These are phyloP conservation scores for Aspergillus ochraceus DNA, from an alignment of 2,329 filamentous ascomycete genomes.

Conservation along the genomic window DNA sequence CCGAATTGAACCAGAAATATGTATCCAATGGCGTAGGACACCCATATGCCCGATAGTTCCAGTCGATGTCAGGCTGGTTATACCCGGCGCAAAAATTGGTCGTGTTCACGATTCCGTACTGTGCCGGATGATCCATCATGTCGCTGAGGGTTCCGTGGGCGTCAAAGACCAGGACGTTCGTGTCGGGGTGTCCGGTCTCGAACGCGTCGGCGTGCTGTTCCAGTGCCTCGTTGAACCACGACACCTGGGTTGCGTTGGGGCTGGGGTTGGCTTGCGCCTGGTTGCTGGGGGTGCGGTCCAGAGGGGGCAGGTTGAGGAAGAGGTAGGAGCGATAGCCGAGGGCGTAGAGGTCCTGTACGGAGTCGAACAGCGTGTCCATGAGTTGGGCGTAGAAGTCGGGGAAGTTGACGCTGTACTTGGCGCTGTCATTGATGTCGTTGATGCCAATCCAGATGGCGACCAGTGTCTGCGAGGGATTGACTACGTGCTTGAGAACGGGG, in stretches of 20 bases:
- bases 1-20: slow-evolving; percentile 53
- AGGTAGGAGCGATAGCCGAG: slow-evolving; percentile 50
- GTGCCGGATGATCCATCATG: slow-evolving; percentile 43
- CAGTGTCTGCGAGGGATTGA: slow-evolving; percentile 39
- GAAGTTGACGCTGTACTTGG: slow-evolving; percentile 46
- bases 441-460: slow-evolving; percentile 58
- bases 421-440: slow-evolving; percentile 57
- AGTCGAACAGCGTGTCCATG: slow-evolving; percentile 42
- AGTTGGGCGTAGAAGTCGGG: slow-evolving; percentile 47
- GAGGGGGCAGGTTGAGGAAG: slow-evolving; percentile 54
- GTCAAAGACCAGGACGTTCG: slow-evolving; percentile 47
- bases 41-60: slow-evolving; percentile 46
- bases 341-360: slow-evolving; percentile 42
- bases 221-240: slow-evolving; percentile 46
- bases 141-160: slow-evolving; percentile 43
- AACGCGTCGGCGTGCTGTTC: slow-evolving; percentile 37
- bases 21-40: slow-evolving; percentile 43
- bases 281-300: slow-evolving; percentile 48
- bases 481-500: slow-evolving; percentile 35
- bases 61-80: slow-evolving; percentile 47
- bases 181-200: slow-evolving; percentile 27
- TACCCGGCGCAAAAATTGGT: slow-evolving; percentile 49
- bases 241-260: slow-evolving; percentile 50
- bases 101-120: slow-evolving; percentile 48
- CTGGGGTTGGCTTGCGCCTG: slow-evolving; percentile 32